Base-by-base conservation (phyloP, 2,329 filamentous ascomycete species). In the Basipetospora sp. region DNA sequence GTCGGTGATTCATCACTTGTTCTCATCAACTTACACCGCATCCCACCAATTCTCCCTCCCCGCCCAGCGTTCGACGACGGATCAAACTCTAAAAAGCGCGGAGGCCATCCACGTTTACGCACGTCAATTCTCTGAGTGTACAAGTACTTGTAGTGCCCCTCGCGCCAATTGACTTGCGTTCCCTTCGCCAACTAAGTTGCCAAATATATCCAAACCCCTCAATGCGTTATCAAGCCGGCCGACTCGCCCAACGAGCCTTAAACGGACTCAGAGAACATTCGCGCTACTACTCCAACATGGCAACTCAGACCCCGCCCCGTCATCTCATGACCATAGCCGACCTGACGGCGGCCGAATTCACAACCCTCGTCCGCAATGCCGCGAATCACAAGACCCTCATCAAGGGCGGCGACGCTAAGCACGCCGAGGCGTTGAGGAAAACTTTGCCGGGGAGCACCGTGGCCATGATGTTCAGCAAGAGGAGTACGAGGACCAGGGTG, bases 401-500 rank as follows among this genome's bases (percentile, higher is more conserved):
- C 63, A 93, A 92, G 57, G 71, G 74, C 15, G 73, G 74, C 32
- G 47, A 48, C 31, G 43, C 49, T 14, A 64, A 69, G 38, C 60
- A 72, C 34, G 74, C 80, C 3, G 55, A 63, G 36, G 62, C 66
- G 31, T 62, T 92, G 39, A 62, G 69, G 38, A 67, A 69, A 29
- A 64, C 72, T 9, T 62, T 98, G 44, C 60, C 71, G 1, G 82
- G 84, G 37, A 76, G 84, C 58, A 87, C 86, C 0, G 74, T 98
- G 22, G 88, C 90, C 47, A 80, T 98, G 77, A 84, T 92, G 69
- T 98, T 98, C 67, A 92, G 72, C 69, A 98, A 98, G 64, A 77
- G 87, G 47, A 92, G 82, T 50, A 98, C 90, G 10, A 75, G 90
- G 42, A 98, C 90, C 10, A 77, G 90, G 44, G 79, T 98, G 22